Conservation (phyloP, 2,329 filamentous ascomycete species). For the Monilinia fructicola region DNA sequence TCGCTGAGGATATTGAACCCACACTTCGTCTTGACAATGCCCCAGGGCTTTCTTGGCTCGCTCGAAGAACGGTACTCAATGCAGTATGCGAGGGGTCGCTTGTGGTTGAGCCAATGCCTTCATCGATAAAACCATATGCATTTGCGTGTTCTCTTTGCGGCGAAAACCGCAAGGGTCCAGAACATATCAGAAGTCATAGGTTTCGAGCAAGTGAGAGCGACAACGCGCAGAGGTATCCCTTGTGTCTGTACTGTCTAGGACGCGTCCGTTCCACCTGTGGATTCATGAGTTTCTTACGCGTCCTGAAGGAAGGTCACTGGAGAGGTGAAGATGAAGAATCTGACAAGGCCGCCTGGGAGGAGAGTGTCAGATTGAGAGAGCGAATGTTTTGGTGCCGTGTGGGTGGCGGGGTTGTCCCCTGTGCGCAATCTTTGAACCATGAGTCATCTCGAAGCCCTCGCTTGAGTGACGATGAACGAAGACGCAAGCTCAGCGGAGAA, state of each 20-base stretch:
- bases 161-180: conserved; percentile 69
- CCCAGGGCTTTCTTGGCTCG: conserved; percentile 90
- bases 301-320: conserved; percentile 92
- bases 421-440: conserved; percentile 30
- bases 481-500: conserved; percentile 37
- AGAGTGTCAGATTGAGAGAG: conserved; percentile 83
- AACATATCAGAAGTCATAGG: conserved; percentile 76
- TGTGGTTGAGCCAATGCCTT: conserved; percentile 83
- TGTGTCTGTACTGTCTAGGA: conserved; percentile 84
- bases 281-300: conserved; percentile 85
- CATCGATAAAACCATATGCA: conserved; percentile 48
- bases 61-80: conserved; percentile 77
- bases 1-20: conserved; percentile 91
- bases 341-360: conserved; percentile 89
- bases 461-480: conserved; percentile 37
- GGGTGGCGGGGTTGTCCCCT: conserved; percentile 83
- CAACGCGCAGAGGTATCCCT: conserved; percentile 81
- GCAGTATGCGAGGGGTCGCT: conserved; percentile 82
- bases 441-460: conserved; percentile 34
- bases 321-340: conserved; percentile 79
- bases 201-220: conserved; percentile 88
- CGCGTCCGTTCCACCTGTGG: conserved; percentile 87
- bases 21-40: conserved; percentile 86
- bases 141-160: conserved; percentile 78
- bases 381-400: conserved; percentile 97